Percentiles rank a stretch among this genome's conserved stretches.
phyloP scores from a whole-genome alignment of 495 filamentous ascomycete genomes.

The Lasiosphaeria hispida region DNA sequence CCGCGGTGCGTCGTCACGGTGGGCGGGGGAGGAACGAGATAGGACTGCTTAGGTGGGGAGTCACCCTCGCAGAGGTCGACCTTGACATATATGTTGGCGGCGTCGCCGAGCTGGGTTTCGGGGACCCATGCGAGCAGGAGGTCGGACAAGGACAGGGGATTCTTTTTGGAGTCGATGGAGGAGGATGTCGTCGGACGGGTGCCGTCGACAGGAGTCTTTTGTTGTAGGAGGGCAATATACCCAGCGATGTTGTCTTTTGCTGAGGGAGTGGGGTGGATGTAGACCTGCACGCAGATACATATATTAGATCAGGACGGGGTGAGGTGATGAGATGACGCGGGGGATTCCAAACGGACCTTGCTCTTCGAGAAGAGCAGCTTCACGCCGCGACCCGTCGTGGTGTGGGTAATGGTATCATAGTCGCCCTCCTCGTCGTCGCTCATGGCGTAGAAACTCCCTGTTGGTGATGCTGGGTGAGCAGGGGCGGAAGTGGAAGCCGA shows the following conservation, averaged over 20 bases:
- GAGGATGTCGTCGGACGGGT: conserved; percentile 52
- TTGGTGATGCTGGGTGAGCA: conserved; percentile 59
- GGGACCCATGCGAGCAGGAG: conserved; percentile 91
- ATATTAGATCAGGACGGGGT: conserved; percentile 21
- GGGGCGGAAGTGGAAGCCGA: conserved; percentile 15
- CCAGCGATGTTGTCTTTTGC: conserved; percentile 96
- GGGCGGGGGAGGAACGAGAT: conserved; percentile 88
- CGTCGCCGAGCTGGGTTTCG: conserved; percentile 82
- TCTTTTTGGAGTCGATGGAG: conserved; percentile 29
- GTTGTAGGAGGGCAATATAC: conserved; percentile 90
- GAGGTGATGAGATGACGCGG: not conserved
- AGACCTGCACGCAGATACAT: conserved; percentile 60
- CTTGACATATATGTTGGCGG: conserved; percentile 86
- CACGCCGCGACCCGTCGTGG: conserved; percentile 74
- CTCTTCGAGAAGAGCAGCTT: conserved; percentile 97
- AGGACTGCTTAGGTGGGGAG: conserved; percentile 78
- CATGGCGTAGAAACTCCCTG: conserved; percentile 92
- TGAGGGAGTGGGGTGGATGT: conserved; percentile 93
- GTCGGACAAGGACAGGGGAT: conserved; percentile 53
- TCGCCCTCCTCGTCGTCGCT: conserved; percentile 95
- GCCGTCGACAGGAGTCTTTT: conserved; percentile 58
- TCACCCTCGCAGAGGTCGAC: conserved; percentile 83
- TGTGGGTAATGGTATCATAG: conserved; percentile 92
- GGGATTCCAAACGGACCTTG: conserved; percentile 58
- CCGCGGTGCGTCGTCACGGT: conserved; percentile 68